These are phyloP conservation scores for Cenchrus americanus DNA, from an alignment of 176 grass and related monocot genomes.

Conservation along the genomic window DNA sequence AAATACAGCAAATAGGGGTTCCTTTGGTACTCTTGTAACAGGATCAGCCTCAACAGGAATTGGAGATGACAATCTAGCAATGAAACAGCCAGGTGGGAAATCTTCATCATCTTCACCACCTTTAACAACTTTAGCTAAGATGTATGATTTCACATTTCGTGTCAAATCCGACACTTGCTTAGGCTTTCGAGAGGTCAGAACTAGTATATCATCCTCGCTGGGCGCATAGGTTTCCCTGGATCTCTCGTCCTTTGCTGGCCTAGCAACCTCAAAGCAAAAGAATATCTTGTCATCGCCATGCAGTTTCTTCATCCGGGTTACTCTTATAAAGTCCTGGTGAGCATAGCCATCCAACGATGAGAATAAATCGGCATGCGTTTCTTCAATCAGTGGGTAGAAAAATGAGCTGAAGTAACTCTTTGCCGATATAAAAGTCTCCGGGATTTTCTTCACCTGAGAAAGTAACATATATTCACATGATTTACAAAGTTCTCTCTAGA, in stretches of 20 bases:
- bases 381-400: background rate
- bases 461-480: background rate
- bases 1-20: background rate
- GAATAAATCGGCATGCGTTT: background rate
- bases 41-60: background rate
- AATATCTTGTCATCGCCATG: background rate
- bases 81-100: background rate
- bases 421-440: constrained; percentile 4
- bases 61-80: constrained; percentile 10
- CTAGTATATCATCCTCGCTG: constrained; percentile 4
- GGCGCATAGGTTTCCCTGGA: background rate
- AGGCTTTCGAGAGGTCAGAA: background rate
- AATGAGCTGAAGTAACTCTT: background rate
- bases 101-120: background rate
- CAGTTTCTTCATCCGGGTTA: background rate
- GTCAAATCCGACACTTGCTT: constrained; percentile 4
- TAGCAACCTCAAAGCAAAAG: constrained; percentile 5
- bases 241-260: background rate
- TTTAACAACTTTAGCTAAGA: constrained; percentile 29
- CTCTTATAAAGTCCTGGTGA: background rate
- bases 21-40: background rate
- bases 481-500: too few species aligned
- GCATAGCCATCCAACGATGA: background rate
- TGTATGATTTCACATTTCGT: background rate
- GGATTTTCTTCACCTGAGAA: constrained; percentile 27